Evolutionary conservation across 441 rosid species (phyloP).

Genomic region (Theobroma grandiflorum): DNA sequence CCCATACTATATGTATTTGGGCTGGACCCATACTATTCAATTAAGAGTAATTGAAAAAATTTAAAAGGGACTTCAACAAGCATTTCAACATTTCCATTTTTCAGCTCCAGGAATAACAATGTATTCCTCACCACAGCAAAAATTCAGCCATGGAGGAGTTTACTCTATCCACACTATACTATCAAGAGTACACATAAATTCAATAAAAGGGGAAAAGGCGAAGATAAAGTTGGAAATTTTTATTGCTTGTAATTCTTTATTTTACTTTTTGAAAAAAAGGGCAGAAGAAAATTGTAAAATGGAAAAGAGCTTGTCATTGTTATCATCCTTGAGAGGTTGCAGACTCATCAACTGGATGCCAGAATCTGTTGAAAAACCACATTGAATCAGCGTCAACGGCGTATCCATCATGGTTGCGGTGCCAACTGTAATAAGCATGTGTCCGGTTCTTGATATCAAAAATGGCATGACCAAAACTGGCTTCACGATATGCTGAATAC

Average conservation of each 20-base stretch:
- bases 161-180: background rate
- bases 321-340: background rate
- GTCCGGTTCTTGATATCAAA: constrained; percentile 75
- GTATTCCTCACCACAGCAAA: background rate
- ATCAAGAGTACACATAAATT: background rate
- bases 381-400: constrained; percentile 73
- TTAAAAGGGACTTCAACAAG: too few species aligned
- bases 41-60: too few species aligned
- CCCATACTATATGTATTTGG: background rate
- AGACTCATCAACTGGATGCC: constrained; percentile 68
- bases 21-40: background rate
- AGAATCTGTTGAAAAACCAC: constrained; percentile 80
- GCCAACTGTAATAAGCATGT: constrained; percentile 81
- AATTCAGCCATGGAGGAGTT: background rate
- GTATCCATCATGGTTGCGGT: constrained; percentile 80
- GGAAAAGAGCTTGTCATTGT: background rate
- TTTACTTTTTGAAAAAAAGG: background rate
- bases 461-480: constrained; percentile 87
- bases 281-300: background rate
- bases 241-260: background rate
- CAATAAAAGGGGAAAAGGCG: background rate
- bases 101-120: too few species aligned
- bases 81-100: background rate
- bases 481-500: constrained; percentile 82
- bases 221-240: background rate